Conservation (phyloP, 2,329 filamentous ascomycete genomes). For the Sporothrix pallida region DNA sequence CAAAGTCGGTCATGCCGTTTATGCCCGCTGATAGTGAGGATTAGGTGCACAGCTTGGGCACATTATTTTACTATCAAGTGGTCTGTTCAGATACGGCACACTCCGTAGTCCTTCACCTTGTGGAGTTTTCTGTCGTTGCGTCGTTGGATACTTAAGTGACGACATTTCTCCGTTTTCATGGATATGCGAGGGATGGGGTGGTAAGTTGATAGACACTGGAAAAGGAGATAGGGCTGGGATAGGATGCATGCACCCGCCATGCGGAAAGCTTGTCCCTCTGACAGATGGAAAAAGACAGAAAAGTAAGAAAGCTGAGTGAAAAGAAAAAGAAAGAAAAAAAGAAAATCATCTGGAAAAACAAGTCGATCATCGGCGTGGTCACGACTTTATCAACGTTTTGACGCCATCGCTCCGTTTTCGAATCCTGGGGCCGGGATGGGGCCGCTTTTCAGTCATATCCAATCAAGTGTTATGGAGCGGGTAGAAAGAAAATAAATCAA, state of each 20-base stretch:
- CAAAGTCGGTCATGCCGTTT: too few relatives aligned
- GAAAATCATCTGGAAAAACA: not conserved
- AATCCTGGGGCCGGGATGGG: not conserved
- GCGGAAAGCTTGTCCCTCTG: not conserved
- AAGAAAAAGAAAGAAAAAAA: not conserved
- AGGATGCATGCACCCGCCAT: not conserved
- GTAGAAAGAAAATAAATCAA: not conserved
- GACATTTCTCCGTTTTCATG: not conserved
- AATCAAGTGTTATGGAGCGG: not conserved
- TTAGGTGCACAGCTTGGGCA: too few relatives aligned
- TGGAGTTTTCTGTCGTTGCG: not conserved
- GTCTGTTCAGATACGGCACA: not conserved
- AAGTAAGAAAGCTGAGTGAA: not conserved
- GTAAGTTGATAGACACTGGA: not conserved
- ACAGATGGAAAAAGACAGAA: not conserved
- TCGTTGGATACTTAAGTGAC: not conserved
- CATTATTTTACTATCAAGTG: not conserved
- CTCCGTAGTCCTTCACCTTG: not conserved
- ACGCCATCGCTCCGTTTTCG: slow-evolving; percentile 16
- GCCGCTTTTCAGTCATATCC: not conserved
- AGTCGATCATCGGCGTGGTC: not conserved
- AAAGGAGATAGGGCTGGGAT: not conserved
- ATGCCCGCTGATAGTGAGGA: too few relatives aligned
- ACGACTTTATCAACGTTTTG: slow-evolving; percentile 20
- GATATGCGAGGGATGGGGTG: not conserved